These are phyloP conservation scores for Chaetomium sp. DNA, from an alignment of 2,329 filamentous ascomycete species.

Conservation along the genomic window DNA sequence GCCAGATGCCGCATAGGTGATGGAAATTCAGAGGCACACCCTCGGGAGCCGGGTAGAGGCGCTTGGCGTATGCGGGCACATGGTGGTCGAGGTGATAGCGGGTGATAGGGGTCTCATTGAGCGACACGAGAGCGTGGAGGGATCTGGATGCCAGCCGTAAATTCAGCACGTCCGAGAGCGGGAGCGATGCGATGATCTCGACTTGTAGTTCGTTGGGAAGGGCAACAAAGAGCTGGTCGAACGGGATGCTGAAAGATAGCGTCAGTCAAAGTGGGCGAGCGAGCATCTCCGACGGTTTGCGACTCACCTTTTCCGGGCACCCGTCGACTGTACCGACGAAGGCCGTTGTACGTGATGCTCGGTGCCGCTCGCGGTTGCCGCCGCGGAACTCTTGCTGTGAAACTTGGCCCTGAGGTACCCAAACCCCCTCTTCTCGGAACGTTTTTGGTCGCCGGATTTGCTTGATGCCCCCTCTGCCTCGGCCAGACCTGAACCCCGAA, in stretches of 20 bases:
- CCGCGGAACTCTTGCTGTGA: conserved; percentile 23
- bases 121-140: conserved; percentile 61
- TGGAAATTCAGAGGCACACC: conserved; percentile 56
- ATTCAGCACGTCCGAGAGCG: conserved; percentile 62
- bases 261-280: conserved; percentile 7
- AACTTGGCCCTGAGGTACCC: conserved; percentile 46
- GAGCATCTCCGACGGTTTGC: neutral
- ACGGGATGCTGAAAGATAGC: conserved; percentile 43
- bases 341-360: conserved; percentile 35
- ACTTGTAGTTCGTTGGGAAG: conserved; percentile 65
- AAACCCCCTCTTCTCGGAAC: conserved; percentile 42
- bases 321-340: conserved; percentile 29
- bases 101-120: conserved; percentile 63
- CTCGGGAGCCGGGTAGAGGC: conserved; percentile 59
- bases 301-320: conserved; percentile 41
- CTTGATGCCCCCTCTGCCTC: conserved; percentile 28
- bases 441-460: conserved; percentile 35
- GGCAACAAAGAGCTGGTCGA: conserved; percentile 59
- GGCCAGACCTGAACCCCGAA: conserved; percentile 33
- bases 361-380: conserved; percentile 17
- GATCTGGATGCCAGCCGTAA: conserved; percentile 60
- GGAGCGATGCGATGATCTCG: conserved; percentile 62
- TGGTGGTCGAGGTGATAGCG: conserved; percentile 62
- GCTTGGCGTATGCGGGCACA: conserved; percentile 61
- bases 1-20: conserved; percentile 66